Conservation (phyloP, 202 grass and related monocot genomes). For the Cymbopogon flexuosus region DNA sequence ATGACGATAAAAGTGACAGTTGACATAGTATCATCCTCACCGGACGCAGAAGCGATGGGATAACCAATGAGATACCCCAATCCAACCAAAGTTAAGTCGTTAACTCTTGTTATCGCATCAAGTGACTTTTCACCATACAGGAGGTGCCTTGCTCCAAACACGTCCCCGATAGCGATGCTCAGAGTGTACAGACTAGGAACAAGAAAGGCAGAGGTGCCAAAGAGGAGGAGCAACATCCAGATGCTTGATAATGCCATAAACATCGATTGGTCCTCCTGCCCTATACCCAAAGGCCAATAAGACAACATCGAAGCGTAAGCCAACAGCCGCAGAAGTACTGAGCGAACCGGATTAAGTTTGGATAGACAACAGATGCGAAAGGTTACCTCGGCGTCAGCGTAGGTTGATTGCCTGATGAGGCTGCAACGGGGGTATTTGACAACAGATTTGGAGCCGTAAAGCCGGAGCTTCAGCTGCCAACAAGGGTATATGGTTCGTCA, state of each 20-base stretch:
- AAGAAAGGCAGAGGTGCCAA: slow-evolving; percentile 58
- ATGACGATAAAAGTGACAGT: neutral
- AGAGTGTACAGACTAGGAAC: slow-evolving; percentile 52
- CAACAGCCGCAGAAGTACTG: neutral
- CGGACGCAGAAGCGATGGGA: slow-evolving; percentile 70
- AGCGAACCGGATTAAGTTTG: neutral
- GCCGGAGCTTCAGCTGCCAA: slow-evolving; percentile 69
- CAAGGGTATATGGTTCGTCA: neutral
- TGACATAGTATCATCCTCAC: slow-evolving; percentile 16
- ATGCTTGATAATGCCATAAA: slow-evolving; percentile 68
- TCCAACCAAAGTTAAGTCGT: slow-evolving; percentile 50
- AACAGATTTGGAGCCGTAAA: slow-evolving; percentile 83
- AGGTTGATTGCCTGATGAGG: slow-evolving; percentile 70
- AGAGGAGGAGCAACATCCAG: slow-evolving; percentile 69
- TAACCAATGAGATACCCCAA: slow-evolving; percentile 66
- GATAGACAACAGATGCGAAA: neutral
- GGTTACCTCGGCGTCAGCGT: slow-evolving; percentile 83
- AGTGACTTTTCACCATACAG: slow-evolving; percentile 40
- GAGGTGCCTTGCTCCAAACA: slow-evolving; percentile 44
- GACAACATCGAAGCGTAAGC: slow-evolving; percentile 26
- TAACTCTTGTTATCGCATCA: slow-evolving; percentile 45
- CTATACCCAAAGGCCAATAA: slow-evolving; percentile 57
- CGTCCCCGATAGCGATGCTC: slow-evolving; percentile 40
- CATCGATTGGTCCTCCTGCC: slow-evolving; percentile 90
- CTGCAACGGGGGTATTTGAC: slow-evolving; percentile 93